These are phyloP conservation scores for Euclidium syriacum DNA, from an alignment of 345 rosid genomes.

Conservation along the genomic window DNA sequence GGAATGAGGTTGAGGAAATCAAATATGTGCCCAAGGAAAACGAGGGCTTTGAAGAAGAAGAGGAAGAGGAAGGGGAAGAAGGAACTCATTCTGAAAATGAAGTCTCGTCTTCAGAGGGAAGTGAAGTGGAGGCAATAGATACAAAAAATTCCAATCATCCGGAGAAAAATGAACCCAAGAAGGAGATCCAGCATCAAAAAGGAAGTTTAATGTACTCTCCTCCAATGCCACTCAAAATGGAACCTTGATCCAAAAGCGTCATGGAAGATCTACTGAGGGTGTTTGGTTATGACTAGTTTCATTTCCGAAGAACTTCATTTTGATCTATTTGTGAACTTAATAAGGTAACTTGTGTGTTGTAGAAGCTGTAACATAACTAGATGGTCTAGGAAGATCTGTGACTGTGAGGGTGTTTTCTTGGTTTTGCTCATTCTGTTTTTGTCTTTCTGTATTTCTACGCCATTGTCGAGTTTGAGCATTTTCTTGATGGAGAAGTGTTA, in stretches of 20 bases:
- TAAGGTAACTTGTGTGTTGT: neutral
- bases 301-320: neutral
- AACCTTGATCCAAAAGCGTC: slow-evolving; percentile 36
- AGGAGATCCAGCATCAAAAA: slow-evolving; percentile 23
- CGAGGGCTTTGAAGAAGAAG: slow-evolving; percentile 27
- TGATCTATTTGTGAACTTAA: neutral
- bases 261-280: neutral
- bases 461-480: neutral
- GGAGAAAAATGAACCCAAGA: slow-evolving; percentile 12
- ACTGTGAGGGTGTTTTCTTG: neutral
- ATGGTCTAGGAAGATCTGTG: neutral
- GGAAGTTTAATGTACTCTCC: slow-evolving; percentile 46
- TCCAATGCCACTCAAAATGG: slow-evolving; percentile 71
- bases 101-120: slow-evolving; percentile 28
- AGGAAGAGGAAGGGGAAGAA: slow-evolving; percentile 1
- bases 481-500: neutral
- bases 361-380: slow-evolving; percentile 14
- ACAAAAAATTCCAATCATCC: neutral
- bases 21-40: slow-evolving; percentile 27
- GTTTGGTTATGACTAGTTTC: slow-evolving; percentile 5
- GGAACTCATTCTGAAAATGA: slow-evolving; percentile 21
- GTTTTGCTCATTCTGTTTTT: slow-evolving; percentile 4
- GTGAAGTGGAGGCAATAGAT: slow-evolving; percentile 23
- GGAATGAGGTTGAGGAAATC: slow-evolving; percentile 25
- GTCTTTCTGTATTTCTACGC: neutral